Percentiles rank a stretch among this genome's conserved stretches.
Evolutionary conservation across 495 filamentous ascomycete species (phyloP).

Genomic region (Amorphotheca resinae): DNA sequence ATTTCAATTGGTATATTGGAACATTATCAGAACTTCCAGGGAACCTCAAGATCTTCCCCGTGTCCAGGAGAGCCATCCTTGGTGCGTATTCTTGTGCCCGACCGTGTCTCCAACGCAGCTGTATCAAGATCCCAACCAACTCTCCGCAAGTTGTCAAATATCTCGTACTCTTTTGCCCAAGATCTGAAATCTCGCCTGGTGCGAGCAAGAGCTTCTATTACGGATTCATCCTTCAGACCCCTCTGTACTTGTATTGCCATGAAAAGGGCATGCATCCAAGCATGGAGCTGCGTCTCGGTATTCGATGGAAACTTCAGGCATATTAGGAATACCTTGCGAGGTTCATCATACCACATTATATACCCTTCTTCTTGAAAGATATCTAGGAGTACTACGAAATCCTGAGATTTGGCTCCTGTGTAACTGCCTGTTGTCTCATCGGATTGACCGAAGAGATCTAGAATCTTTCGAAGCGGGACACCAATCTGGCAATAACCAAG

Average conservation of each 20-base stretch:
- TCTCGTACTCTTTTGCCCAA: not conserved
- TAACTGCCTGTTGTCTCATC: conserved; percentile 14
- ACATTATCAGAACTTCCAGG: not conserved
- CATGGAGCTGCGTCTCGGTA: conserved; percentile 43
- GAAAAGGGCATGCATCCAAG: conserved; percentile 64
- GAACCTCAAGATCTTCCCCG: not conserved
- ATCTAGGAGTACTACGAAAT: conserved; percentile 32
- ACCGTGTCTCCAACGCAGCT: conserved; percentile 31
- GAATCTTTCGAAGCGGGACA: conserved; percentile 26
- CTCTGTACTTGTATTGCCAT: conserved; percentile 25
- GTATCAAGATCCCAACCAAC: conserved; percentile 34
- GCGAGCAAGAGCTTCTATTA: not conserved
- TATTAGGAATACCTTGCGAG: conserved; percentile 38
- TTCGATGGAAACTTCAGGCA: conserved; percentile 49
- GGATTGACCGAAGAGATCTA: conserved; percentile 14
- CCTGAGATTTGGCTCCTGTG: conserved; percentile 21
- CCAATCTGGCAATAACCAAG: conserved; percentile 40
- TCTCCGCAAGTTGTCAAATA: conserved; percentile 4
- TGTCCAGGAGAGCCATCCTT: not conserved
- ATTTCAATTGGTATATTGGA: no score
- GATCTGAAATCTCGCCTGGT: not conserved
- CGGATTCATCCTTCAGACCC: not conserved
- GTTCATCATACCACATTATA: conserved; percentile 39
- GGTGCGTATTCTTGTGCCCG: conserved; percentile 15
- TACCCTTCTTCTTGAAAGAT: conserved; percentile 40